Conservation (phyloP, 306 rosid species). For the Adenanthera pavonina region DNA sequence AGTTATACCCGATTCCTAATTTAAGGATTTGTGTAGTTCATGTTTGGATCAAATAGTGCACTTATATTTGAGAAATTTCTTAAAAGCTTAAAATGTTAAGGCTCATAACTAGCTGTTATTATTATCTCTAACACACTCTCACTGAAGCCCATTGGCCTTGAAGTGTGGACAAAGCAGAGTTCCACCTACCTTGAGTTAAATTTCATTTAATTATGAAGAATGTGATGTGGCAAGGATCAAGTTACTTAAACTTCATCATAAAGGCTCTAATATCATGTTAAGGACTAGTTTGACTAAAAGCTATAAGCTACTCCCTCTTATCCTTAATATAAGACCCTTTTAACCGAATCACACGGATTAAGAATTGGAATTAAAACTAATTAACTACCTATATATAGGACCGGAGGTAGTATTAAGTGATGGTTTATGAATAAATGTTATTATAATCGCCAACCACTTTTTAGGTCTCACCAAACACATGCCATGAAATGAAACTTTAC, state of each 20-base stretch:
- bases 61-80: background rate
- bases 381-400: no score
- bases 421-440: background rate
- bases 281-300: background rate
- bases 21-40: slow-evolving; percentile 2
- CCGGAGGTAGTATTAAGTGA: no score
- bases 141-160: background rate
- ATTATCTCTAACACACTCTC: background rate
- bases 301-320: no score
- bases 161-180: slow-evolving; percentile 1
- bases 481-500: slow-evolving; percentile 7
- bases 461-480: background rate
- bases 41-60: slow-evolving; percentile 1
- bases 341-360: no score
- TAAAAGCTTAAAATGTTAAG: background rate
- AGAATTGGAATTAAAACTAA: no score
- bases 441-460: background rate
- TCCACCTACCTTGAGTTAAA: background rate
- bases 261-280: background rate
- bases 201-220: slow-evolving; percentile 5
- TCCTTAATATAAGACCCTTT: no score
- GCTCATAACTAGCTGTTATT: background rate
- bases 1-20: slow-evolving; percentile 22
- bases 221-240: background rate
- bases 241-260: background rate